phyloP scores from a whole-genome alignment of 2,329 filamentous ascomycete species.

The Pestalotiopsis sp. region DNA sequence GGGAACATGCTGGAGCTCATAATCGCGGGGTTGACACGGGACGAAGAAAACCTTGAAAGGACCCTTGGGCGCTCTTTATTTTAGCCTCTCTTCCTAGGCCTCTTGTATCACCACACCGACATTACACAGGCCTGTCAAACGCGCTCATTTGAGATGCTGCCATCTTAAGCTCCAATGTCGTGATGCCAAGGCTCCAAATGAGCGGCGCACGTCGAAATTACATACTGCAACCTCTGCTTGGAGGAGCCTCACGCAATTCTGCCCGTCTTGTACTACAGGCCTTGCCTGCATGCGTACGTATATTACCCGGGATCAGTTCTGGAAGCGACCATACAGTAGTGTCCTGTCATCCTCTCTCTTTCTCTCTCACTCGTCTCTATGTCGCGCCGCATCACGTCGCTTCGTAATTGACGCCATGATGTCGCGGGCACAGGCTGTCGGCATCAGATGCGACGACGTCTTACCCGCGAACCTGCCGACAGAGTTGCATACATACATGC shows the following conservation, averaged over 20 bases:
- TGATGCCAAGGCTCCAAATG: conserved; percentile 11
- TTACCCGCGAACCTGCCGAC: background rate
- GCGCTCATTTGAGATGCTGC: background rate
- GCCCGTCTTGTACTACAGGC: background rate
- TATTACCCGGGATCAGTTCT: too few species aligned
- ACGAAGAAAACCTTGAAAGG: background rate
- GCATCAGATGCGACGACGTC: background rate
- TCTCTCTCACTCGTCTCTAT: background rate
- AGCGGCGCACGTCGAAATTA: background rate
- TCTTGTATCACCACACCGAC: conserved; percentile 10
- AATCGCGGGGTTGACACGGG: background rate
- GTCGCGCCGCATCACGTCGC: background rate
- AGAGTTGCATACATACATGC: background rate
- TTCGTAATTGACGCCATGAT: background rate
- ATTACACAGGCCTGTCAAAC: conserved; percentile 8
- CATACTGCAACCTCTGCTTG: too few species aligned
- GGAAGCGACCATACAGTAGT: too few species aligned
- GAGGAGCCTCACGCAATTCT: background rate
- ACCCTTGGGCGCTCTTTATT: background rate
- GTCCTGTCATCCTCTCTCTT: background rate
- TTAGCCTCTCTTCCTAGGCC: background rate
- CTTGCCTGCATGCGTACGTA: background rate
- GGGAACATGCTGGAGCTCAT: too few species aligned
- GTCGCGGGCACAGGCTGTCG: background rate
- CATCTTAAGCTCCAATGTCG: conserved; percentile 8